phyloP scores from a whole-genome alignment of 352 stramenopile species.

The Halophytophthora batemanensis region DNA sequence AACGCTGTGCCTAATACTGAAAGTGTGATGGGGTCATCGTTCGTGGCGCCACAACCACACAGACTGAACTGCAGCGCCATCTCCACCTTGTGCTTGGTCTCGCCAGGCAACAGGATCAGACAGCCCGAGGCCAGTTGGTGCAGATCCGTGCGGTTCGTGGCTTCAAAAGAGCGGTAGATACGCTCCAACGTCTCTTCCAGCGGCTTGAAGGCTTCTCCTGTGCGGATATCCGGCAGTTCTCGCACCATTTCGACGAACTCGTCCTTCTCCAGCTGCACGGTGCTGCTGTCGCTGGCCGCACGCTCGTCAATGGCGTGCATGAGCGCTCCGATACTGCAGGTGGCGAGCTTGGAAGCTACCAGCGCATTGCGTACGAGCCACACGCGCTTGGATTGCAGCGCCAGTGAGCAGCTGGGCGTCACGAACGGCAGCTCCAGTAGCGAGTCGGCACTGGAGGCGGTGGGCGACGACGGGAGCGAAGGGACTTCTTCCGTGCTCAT shows the following conservation, averaged over 20 bases:
- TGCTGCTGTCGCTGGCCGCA: conserved; percentile 8
- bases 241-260: conserved; percentile 63
- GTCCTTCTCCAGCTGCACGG: conserved; percentile 34
- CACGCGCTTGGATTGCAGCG: conserved; percentile 72
- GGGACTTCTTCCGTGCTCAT: conserved; percentile 37
- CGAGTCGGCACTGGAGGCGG: conserved; percentile 35
- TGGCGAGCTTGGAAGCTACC: conserved; percentile 54
- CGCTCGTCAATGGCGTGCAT: conserved; percentile 34
- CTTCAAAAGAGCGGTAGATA: conserved; percentile 64
- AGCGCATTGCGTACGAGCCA: conserved; percentile 66
- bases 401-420: conserved; percentile 48
- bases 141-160: conserved; percentile 50
- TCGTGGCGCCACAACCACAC: conserved; percentile 31
- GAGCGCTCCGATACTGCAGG: conserved; percentile 41
- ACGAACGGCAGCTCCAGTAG: conserved; percentile 59
- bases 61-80: conserved; percentile 57
- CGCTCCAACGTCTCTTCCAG: conserved; percentile 63
- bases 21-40: conserved; percentile 32
- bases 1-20: conserved; percentile 39
- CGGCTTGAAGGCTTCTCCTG: conserved; percentile 54
- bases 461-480: conserved; percentile 61
- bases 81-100: conserved; percentile 52
- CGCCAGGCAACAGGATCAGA: conserved; percentile 50
- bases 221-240: conserved; percentile 48
- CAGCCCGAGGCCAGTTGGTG: conserved; percentile 60